Evolutionary conservation across 371 early-diverging fungal species (phyloP), one percentile per base, ranked within the genome.

Genomic region (Mortierella polycephala): DNA sequence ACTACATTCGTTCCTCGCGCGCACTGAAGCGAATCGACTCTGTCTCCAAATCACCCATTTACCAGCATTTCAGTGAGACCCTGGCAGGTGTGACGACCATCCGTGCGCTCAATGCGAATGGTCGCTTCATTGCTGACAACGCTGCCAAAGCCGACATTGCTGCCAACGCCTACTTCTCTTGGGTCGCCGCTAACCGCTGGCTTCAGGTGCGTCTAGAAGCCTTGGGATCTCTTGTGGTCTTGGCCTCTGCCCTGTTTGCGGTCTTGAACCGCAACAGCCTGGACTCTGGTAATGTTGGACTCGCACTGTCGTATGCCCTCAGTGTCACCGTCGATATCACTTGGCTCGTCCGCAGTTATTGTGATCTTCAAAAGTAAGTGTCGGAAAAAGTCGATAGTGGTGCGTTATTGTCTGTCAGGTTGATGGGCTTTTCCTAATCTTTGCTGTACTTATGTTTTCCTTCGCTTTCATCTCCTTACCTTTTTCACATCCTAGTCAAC

Each of bases 291-390:
- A 71, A 94, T 37, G 89, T 95, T 50, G 98, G 96, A 42, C 82
- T 97, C 42, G 85, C 93, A 2, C 82, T 97, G 9, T 88, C 92
- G 0, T 97, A 95, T 75, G 93, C 96, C 2, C 81, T 96, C 44
- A 88, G 75, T n/a, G 84, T 93, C 11, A 95, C 95, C 0, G 87
- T 90, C 65, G 85, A 90, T 16, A 77, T 96, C 41, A 73, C 81
- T 57, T 85, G 74, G 75, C 60, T 65, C 41, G 59, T 66, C 61
- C 69, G 83, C 2, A 69, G 64, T 56, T 82, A 72, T 47, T 91
- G 94, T 21, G 85, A 89, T 42, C 87, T 65, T 7, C 65, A 65
- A 30, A 65, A 65, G 30, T 30, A 30, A 30, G 30, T 30, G 30
- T 30, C 30, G 30, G n/a, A n/a, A 30, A 30, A 30, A 30, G 30